Conservation (phyloP, 1,284 basidiomycete genomes). For the Fistulinella staudtii region DNA sequence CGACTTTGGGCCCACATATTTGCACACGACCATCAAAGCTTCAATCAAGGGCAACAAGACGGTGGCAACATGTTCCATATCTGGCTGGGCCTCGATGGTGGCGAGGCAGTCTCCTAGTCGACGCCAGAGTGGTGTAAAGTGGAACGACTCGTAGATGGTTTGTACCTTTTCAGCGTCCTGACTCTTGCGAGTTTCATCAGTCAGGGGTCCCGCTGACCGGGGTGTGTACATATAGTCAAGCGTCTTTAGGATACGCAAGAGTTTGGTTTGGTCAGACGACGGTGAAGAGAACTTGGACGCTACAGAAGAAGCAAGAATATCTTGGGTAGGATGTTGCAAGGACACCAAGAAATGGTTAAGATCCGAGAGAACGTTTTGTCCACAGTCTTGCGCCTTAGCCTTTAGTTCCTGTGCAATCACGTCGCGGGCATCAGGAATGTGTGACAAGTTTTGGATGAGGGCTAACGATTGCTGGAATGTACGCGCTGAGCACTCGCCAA, state of each 20-base stretch:
- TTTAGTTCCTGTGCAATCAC: slow-evolving; percentile 85
- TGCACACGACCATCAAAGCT: slow-evolving; percentile 97
- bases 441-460: slow-evolving; percentile 86
- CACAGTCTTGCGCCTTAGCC: slow-evolving; percentile 82
- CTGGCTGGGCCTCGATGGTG: slow-evolving; percentile 74
- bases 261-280: slow-evolving; percentile 89
- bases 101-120: slow-evolving; percentile 82
- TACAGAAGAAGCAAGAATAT: slow-evolving; percentile 61
- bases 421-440: slow-evolving; percentile 82
- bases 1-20: slow-evolving; percentile 75
- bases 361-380: slow-evolving; percentile 67
- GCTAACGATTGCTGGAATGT: slow-evolving; percentile 90
- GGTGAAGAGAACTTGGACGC: slow-evolving; percentile 88
- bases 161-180: slow-evolving; percentile 79
- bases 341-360: slow-evolving; percentile 71
- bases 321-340: slow-evolving; percentile 53
- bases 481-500: slow-evolving; percentile 91
- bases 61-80: slow-evolving; percentile 84
- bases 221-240: slow-evolving; percentile 93
- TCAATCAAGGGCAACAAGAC: slow-evolving; percentile 91
- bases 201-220: slow-evolving; percentile 44
- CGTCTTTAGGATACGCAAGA: slow-evolving; percentile 89
- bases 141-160: slow-evolving; percentile 83
- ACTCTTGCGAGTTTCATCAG: slow-evolving; percentile 38
- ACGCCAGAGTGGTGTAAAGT: slow-evolving; percentile 82